These are phyloP conservation scores for Cicer pinnatifidum DNA, from an alignment of 306 rosid genomes.

Conservation along the genomic window DNA sequence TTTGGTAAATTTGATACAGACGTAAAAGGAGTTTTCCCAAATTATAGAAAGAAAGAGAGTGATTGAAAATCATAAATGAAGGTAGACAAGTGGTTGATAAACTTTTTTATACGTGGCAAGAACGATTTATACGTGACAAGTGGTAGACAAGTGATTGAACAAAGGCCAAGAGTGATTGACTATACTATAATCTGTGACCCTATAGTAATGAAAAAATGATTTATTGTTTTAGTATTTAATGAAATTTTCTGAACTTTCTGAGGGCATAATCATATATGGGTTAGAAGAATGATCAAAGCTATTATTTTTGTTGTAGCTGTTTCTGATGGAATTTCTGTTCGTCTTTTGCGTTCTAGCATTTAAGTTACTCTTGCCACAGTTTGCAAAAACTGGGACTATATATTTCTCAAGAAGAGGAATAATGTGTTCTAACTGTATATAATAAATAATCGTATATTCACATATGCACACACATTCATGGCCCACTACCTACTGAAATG, in stretches of 20 bases:
- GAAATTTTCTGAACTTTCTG: constrained; percentile 13
- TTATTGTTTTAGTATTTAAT: background rate
- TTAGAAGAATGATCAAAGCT: background rate
- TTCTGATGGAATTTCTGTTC: constrained; percentile 7
- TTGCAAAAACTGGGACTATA: constrained; percentile 28
- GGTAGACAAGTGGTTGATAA: constrained; percentile 11
- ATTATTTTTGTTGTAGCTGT: constrained; percentile 19
- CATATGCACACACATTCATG: background rate
- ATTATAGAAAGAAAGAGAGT: constrained; percentile 6
- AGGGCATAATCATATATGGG: too few species aligned
- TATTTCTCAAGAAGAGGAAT: constrained; percentile 16
- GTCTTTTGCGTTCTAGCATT: background rate
- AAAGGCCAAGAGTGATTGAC: background rate
- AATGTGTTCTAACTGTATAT: background rate
- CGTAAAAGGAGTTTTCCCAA: background rate
- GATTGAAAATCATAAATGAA: constrained; percentile 35
- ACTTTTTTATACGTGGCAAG: background rate
- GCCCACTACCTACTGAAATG: background rate
- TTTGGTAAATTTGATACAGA: constrained; percentile 14
- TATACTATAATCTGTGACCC: constrained; percentile 12
- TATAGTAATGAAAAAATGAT: background rate
- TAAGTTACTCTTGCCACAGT: constrained; percentile 29
- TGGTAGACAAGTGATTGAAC: background rate
- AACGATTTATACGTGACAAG: too few species aligned
- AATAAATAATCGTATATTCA: constrained; percentile 2